A percentile compares a stretch with the other conserved stretches of the same genome.
These are phyloP conservation scores for Citeromyces nyonsensis DNA, from an alignment of 805 yeast species.

Conservation along the genomic window DNA sequence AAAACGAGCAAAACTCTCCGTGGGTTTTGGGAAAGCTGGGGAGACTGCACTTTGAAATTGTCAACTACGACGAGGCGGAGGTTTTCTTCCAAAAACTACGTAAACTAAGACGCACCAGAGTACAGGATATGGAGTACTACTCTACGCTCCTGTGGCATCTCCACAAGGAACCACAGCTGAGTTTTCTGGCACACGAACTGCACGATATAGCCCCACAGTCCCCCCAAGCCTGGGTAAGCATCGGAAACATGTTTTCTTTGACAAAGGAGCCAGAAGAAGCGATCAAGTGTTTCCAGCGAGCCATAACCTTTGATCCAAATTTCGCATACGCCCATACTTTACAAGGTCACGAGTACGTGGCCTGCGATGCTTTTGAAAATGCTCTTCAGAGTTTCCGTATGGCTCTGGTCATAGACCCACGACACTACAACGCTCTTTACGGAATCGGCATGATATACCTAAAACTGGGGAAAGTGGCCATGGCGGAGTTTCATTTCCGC, in stretches of 20 bases:
- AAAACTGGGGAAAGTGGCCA: slow-evolving; percentile 68
- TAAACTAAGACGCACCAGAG: slow-evolving; percentile 56
- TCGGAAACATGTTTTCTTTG: slow-evolving; percentile 81
- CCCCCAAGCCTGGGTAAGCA: slow-evolving; percentile 82
- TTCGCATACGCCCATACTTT: slow-evolving; percentile 85
- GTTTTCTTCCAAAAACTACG: slow-evolving; percentile 47
- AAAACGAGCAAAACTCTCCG: slow-evolving; percentile 51
- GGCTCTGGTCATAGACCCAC: slow-evolving; percentile 61
- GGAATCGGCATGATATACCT: slow-evolving; percentile 92
- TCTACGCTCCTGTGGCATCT: slow-evolving; percentile 91
- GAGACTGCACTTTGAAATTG: slow-evolving; percentile 72
- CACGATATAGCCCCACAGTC: slow-evolving; percentile 45
- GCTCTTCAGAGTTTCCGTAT: slow-evolving; percentile 74
- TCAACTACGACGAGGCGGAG: slow-evolving; percentile 68
- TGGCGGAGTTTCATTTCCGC: slow-evolving; percentile 77
- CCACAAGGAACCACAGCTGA: slow-evolving; percentile 62
- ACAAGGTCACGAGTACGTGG: slow-evolving; percentile 83
- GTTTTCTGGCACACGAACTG: slow-evolving; percentile 73
- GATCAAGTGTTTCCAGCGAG: slow-evolving; percentile 69
- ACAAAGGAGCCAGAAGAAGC: slow-evolving; percentile 83
- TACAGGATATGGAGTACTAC: slow-evolving; percentile 81
- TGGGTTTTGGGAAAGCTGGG: slow-evolving; percentile 79
- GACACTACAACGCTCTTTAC: slow-evolving; percentile 89
- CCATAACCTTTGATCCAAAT: slow-evolving; percentile 47
- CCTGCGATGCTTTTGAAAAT: slow-evolving; percentile 80